Evolutionary conservation across 345 rosid genomes (phyloP), one percentile per base, ranked within the genome.

Genomic region (Moringa oleifera): DNA sequence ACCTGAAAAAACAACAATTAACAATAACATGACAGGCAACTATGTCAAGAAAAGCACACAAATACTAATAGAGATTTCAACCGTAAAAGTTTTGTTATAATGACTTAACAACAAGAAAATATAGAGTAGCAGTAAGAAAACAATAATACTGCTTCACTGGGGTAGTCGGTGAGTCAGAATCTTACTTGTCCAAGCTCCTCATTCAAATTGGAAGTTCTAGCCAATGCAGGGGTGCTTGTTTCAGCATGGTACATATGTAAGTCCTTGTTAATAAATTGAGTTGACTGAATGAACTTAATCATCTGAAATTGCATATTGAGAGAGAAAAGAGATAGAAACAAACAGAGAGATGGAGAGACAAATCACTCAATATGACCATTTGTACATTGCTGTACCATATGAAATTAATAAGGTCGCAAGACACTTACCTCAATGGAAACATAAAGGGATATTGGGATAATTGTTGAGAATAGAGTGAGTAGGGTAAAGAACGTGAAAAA

Each of bases 151-250:
- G 20, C 45, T 31, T 41, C 23, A 59, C n/a, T 41, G 55, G 11
- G 25, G 22, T 18, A 20, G 59, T 24, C 46, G 9, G 66, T 31
- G 47, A 22, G 61, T 62, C 20, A 55, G n/a, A 23, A 64, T 7
- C 20, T 79, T 77, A 91, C 99, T 95, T 95, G 99, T 68, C 99
- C 99, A 70, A 95, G 95, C 83, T 95, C 97, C 82, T 95, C 99
- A 20, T 95, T 95, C 77, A 95, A 76, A 79, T 95, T 95, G 60
- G 99, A 95, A 69, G 99, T 95, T 77, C 99, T 81, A 25, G 99
- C 97, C 64, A 75, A 81, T 41, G 98, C 99, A 53, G 97, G 90
- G 60, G 99, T 91, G 71, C 90, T 79, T 62, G 87, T 85, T 79
- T 95, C 98, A 72, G 73, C 81, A 74, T 95, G 89, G 75, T 82